Conservation (phyloP, 2,329 filamentous ascomycete species). For the Nemania sp. region DNA sequence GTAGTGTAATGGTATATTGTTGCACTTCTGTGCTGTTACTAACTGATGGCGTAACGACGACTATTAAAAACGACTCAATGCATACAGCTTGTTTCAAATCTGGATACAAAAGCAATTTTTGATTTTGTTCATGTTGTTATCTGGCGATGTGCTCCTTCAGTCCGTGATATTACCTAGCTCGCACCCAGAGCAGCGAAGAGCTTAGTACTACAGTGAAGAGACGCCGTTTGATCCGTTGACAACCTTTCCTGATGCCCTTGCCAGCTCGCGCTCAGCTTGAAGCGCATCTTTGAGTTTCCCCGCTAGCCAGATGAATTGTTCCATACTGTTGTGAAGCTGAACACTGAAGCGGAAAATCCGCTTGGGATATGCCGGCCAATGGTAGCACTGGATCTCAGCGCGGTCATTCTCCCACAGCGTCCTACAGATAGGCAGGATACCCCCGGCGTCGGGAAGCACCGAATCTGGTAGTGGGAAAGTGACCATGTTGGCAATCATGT, state of each 20-base stretch:
- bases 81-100: no score
- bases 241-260: background rate
- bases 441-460: conserved; percentile 3
- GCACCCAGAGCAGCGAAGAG: no score
- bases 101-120: no score
- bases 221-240: background rate
- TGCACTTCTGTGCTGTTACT: no score
- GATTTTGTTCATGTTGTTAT: no score
- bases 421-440: conserved; percentile 14
- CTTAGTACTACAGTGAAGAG: background rate
- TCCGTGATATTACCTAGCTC: no score
- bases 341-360: conserved; percentile 11
- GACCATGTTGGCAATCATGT: conserved; percentile 16
- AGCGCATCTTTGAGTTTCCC: background rate
- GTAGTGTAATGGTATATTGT: no score
- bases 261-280: background rate
- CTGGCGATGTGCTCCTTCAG: no score
- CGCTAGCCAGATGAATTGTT: conserved; percentile 15
- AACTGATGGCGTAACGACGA: no score
- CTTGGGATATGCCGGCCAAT: conserved; percentile 16
- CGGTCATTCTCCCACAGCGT: conserved; percentile 13
- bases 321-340: conserved; percentile 12
- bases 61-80: no score
- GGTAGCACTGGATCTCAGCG: conserved; percentile 5
- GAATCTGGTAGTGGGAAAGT: conserved; percentile 20